phyloP scores from a whole-genome alignment of 1,139 yeast species.

The Pichia sp. region DNA sequence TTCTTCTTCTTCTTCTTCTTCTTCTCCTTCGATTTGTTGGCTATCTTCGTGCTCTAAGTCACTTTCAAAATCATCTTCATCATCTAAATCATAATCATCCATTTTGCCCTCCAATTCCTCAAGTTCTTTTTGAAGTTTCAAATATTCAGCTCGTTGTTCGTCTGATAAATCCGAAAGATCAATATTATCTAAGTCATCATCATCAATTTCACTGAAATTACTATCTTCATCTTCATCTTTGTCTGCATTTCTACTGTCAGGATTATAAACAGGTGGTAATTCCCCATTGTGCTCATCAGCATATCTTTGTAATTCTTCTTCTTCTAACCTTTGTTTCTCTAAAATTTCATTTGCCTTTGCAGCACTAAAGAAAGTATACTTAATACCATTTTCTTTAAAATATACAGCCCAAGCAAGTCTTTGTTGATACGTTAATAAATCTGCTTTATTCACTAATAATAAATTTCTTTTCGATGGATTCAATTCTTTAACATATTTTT shows the following conservation, averaged over 20 bases:
- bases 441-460: conserved; percentile 89
- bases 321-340: conserved; percentile 50
- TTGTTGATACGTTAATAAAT: conserved; percentile 70
- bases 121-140: conserved; percentile 26
- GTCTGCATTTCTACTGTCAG: conserved; percentile 46
- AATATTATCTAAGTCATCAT: conserved; percentile 15
- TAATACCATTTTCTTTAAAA: conserved; percentile 60
- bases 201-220: conserved; percentile 33
- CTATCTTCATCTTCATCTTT: conserved; percentile 43
- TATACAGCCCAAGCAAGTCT: conserved; percentile 83
- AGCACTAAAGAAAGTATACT: conserved; percentile 91
- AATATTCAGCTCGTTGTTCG: conserved; percentile 28
- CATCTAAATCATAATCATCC: conserved; percentile 14
- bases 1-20: conserved; percentile 30
- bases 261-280: conserved; percentile 37
- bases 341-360: conserved; percentile 68
- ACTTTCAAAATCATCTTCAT: conserved; percentile 12
- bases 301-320: conserved; percentile 22
- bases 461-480: conserved; percentile 67
- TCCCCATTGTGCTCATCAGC: conserved; percentile 34
- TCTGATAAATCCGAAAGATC: conserved; percentile 31
- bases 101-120: conserved; percentile 27
- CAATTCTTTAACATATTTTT: conserved; percentile 69
- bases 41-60: conserved; percentile 23
- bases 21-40: conserved; percentile 18